A percentile compares a stretch with the other conserved stretches of the same genome.
Conservation (phyloP, 352 stramenopile genomes). For the Saprolegnia diclina region DNA sequence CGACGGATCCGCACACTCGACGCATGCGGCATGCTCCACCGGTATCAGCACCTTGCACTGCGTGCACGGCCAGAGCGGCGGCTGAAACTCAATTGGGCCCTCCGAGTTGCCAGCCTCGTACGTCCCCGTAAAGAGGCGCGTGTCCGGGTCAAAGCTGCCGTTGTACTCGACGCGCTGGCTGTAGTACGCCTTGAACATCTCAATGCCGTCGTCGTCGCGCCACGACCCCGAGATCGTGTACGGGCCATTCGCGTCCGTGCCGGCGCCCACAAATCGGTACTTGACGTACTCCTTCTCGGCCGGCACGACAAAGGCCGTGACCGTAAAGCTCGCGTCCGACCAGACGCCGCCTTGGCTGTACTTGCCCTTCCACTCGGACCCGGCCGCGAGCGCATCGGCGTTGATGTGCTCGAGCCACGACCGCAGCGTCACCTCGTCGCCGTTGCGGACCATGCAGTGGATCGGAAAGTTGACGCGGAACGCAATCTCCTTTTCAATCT, state of each 20-base stretch:
- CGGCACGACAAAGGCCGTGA: not conserved
- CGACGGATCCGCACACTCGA: not conserved
- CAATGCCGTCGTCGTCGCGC: slow-evolving; percentile 4
- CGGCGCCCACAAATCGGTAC: slow-evolving; percentile 12
- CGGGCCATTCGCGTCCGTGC: slow-evolving; percentile 15
- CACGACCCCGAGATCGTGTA: slow-evolving; percentile 9
- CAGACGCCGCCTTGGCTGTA: slow-evolving; percentile 1
- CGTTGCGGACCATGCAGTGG: slow-evolving; percentile 17
- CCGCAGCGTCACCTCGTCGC: not conserved
- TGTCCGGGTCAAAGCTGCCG: slow-evolving; percentile 16
- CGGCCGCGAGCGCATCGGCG: not conserved
- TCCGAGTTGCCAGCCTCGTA: not conserved
- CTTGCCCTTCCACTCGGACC: slow-evolving; percentile 3
- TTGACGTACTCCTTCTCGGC: slow-evolving; percentile 14
- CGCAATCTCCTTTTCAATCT: not conserved
- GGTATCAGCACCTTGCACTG: slow-evolving; percentile 1
- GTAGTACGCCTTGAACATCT: slow-evolving; percentile 6
- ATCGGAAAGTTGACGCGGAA: slow-evolving; percentile 6
- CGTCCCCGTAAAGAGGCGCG: not conserved
- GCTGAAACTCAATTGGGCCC: slow-evolving; percentile 4
- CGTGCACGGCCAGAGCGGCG: slow-evolving; percentile 15
- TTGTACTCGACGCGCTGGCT: not conserved
- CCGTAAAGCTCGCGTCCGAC: not conserved
- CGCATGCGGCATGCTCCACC: slow-evolving; percentile 4
- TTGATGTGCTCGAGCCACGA: not conserved